Evolutionary conservation across 495 filamentous ascomycete genomes (phyloP), one percentile per base, ranked within the genome.

Genomic region (Platismatia glauca): DNA sequence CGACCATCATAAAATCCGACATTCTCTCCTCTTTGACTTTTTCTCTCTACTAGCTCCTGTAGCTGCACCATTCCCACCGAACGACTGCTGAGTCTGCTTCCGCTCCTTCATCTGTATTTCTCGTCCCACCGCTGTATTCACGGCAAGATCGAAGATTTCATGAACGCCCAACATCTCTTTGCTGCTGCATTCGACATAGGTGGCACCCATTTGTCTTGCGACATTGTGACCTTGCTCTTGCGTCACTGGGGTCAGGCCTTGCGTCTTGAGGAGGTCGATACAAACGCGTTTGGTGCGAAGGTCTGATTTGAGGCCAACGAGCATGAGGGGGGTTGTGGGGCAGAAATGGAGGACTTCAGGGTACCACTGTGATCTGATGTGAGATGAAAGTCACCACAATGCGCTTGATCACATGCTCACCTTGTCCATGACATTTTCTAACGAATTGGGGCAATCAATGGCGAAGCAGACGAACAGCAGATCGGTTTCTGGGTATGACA

Each of bases 351-450:
- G 84, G 66, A 98, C 94, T 81, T 98, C 94, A 64, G 94, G 94
- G 69, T 96, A 98, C 94, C 94, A 98, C 94, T 98, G 48, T 73
- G 65, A 74, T 64, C 56, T 33, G 59, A 58, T 52, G 15, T 65
- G 62, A 43, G 48, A 52, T 57, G 46, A 69, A 59, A 61, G 20
- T 16, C 50, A 37, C 35, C 44, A 58, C 11, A 46, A 44, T 18
- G 27, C 33, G 37, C 16, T 29, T 6, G 46, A 31, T 43, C 20
- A 20, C 44, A 2, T 39, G 70, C 79, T 61, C 73, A 96, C 94
- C 86, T 98, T 98, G 78, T 98, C 94, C 79, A 97, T 87, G 59
- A 98, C 94, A 71, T 98, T 98, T 68, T 98, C 94, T 55, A 98
- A 77, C 12, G 94, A 97, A 71, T 96, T 95, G 22, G 94, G 94